phyloP scores from a whole-genome alignment of 306 rosid species.

The Cyclanthera cordifolia region DNA sequence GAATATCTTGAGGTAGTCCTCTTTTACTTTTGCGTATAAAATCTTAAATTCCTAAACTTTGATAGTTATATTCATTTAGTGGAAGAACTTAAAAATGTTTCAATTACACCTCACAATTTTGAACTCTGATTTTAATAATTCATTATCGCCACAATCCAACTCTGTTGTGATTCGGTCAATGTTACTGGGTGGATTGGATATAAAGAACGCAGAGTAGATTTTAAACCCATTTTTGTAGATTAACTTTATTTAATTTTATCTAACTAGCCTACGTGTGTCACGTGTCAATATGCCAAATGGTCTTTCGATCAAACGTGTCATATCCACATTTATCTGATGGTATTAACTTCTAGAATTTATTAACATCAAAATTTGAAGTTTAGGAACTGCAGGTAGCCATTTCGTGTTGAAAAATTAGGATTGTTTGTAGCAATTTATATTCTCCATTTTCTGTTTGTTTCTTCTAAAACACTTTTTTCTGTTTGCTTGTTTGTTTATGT shows the following conservation, averaged over 20 bases:
- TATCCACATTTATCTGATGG: background rate
- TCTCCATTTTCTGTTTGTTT: no score
- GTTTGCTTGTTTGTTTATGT: no score
- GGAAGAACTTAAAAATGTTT: background rate
- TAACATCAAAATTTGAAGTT: background rate
- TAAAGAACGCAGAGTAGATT: background rate
- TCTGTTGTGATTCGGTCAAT: background rate
- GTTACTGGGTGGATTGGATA: background rate
- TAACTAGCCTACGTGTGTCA: background rate
- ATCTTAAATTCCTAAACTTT: background rate
- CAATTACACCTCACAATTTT: background rate
- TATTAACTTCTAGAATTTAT: background rate
- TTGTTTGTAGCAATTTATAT: no score
- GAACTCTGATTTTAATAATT: background rate
- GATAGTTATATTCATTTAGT: background rate
- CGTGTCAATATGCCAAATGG: background rate
- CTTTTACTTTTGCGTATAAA: background rate
- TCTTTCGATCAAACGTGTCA: background rate
- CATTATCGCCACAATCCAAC: background rate
- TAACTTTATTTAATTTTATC: background rate
- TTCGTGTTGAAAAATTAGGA: no score
- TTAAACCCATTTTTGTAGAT: background rate
- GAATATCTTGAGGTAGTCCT: slow-evolving; percentile 11
- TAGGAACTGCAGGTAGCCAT: no score
- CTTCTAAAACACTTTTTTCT: no score